Conservation (phyloP, 768 basidiomycete genomes). For the Boletus huronensis region DNA sequence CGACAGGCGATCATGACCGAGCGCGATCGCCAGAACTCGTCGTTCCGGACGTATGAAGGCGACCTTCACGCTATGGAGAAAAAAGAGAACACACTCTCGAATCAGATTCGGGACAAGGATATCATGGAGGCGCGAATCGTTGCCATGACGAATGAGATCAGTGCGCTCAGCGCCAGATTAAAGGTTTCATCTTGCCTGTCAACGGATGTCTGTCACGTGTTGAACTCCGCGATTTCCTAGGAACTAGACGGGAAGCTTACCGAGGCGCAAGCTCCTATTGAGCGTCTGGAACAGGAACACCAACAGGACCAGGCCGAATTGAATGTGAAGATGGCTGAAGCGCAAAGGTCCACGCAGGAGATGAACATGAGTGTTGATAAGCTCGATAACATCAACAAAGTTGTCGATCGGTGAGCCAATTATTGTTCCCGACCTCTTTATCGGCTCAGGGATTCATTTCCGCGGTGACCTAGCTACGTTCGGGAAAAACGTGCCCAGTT, state of each 20-base stretch:
- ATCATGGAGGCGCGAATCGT: constrained; percentile 53
- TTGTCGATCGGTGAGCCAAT: constrained; percentile 54
- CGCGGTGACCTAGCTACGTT: constrained; percentile 55
- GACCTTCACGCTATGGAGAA: constrained; percentile 63
- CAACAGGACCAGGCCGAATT: constrained; percentile 48
- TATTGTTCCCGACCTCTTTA: not conserved
- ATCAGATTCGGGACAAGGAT: constrained; percentile 57
- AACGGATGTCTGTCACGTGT: not conserved
- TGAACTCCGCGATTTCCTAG: constrained; percentile 34
- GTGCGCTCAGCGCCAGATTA: constrained; percentile 38
- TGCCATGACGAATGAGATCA: constrained; percentile 56
- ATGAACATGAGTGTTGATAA: constrained; percentile 62
- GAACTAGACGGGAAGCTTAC: constrained; percentile 58
- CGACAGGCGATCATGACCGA: constrained; percentile 54
- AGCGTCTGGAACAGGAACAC: constrained; percentile 55
- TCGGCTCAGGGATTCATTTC: not conserved
- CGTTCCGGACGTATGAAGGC: constrained; percentile 53
- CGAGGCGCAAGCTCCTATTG: constrained; percentile 63
- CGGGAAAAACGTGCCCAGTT: constrained; percentile 60
- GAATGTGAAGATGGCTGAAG: constrained; percentile 45
- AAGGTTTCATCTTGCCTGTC: constrained; percentile 41
- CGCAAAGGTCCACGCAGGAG: constrained; percentile 58
- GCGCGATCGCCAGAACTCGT: constrained; percentile 54
- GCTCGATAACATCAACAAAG: constrained; percentile 56
- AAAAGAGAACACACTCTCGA: constrained; percentile 53